Conservation (phyloP, 73 alveolate genomes). For the Effrenium voratum region DNA sequence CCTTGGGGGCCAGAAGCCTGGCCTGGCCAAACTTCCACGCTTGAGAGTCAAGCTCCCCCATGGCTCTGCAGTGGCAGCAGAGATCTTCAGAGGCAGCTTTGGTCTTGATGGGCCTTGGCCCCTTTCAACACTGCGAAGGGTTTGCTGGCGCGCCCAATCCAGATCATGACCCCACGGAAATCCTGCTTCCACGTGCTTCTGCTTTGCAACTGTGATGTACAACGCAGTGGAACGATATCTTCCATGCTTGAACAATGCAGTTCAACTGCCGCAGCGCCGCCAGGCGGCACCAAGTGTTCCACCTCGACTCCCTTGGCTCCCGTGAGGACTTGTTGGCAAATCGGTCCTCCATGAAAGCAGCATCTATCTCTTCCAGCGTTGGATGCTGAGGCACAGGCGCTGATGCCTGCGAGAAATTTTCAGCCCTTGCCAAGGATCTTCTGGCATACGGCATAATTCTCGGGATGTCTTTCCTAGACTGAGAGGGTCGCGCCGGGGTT, state of each 20-base stretch:
- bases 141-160: neutral
- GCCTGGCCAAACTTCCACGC: no score
- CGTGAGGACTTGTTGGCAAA: neutral
- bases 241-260: no score
- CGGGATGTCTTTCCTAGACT: no score
- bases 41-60: neutral
- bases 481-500: no score
- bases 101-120: neutral
- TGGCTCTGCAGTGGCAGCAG: neutral
- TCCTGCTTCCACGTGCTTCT: neutral
- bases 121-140: neutral
- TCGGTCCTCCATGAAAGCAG: neutral
- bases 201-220: no score
- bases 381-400: no score
- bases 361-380: neutral
- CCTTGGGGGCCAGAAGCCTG: neutral
- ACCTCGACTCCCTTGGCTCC: neutral
- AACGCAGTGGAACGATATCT: no score
- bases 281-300: neutral
- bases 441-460: no score
- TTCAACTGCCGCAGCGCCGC: neutral
- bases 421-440: no score
- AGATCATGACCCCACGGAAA: neutral
- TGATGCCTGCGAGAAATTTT: no score
- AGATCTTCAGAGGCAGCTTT: neutral